These are phyloP conservation scores for Monosiga brevicollis DNA, from an alignment of 78 protist species.

Conservation along the genomic window DNA sequence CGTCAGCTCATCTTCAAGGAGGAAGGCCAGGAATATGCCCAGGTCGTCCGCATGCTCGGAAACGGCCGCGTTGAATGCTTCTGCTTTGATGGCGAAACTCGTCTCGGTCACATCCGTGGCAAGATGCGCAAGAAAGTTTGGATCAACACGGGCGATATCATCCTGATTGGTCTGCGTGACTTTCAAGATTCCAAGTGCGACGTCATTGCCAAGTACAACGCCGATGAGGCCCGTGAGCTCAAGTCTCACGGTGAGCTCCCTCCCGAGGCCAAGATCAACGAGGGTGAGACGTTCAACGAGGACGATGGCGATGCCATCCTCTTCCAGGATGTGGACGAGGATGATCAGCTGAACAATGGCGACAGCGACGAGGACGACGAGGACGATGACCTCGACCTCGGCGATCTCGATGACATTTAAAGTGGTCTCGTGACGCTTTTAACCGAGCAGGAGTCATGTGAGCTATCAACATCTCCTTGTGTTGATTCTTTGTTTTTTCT, in stretches of 20 bases:
- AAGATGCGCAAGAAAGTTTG: conserved; percentile 84
- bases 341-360: no score
- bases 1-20: conserved; percentile 92
- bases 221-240: conserved; percentile 89
- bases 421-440: no score
- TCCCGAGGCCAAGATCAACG: conserved; percentile 59
- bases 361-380: conserved; percentile 16
- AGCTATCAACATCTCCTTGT: no score
- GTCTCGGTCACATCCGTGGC: conserved; percentile 93
- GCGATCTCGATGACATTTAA: conserved; percentile 9
- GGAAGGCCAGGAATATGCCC: conserved; percentile 85
- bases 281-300: conserved; percentile 37
- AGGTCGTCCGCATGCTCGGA: conserved; percentile 80
- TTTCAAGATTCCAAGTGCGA: conserved; percentile 94
- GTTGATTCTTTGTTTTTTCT: no score
- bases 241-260: conserved; percentile 82
- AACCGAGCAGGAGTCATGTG: no score
- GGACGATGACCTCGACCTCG: conserved; percentile 26
- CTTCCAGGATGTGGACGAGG: conserved; percentile 51
- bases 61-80: conserved; percentile 91
- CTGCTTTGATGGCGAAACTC: conserved; percentile 88
- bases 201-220: conserved; percentile 84
- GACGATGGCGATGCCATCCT: conserved; percentile 35
- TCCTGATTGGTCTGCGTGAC: conserved; percentile 87
- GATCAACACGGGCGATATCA: conserved; percentile 81